Percentiles rank a stretch among this genome's conserved stretches.
Conservation (phyloP, 139 green algal genomes). For the Gonium pectorale region DNA sequence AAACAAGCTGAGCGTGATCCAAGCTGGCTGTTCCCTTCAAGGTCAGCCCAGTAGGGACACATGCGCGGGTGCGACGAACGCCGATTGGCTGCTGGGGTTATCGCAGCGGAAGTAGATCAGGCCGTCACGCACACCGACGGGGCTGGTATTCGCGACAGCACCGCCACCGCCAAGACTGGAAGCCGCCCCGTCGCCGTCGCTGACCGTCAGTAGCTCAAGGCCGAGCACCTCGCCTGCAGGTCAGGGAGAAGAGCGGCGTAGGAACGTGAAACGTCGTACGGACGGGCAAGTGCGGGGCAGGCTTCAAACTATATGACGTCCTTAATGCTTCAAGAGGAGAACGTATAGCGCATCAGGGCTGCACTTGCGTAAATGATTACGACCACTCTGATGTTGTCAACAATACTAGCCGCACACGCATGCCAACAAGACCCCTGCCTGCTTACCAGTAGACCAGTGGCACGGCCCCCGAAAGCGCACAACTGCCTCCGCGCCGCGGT, state of each 20-base stretch:
- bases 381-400: no score
- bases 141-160: no score
- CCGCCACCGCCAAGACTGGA: no score
- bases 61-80: background rate
- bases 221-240: conserved; percentile 13
- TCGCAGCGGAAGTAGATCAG: conserved; percentile 18
- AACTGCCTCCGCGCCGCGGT: background rate
- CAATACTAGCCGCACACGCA: no score
- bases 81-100: background rate
- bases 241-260: no score
- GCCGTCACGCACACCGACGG: background rate
- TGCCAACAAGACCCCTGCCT: no score
- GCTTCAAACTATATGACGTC: no score
- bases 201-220: conserved; percentile 29
- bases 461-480: conserved; percentile 15
- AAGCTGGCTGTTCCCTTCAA: no score
- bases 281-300: no score
- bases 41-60: background rate
- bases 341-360: background rate
- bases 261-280: no score
- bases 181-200: background rate
- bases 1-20: no score
- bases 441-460: conserved; percentile 22
- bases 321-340: background rate
- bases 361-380: no score